Percentiles rank a stretch among this genome's conserved stretches.
phyloP scores from a whole-genome alignment of 2,329 filamentous ascomycete genomes.

The Colletotrichum liaoningense region DNA sequence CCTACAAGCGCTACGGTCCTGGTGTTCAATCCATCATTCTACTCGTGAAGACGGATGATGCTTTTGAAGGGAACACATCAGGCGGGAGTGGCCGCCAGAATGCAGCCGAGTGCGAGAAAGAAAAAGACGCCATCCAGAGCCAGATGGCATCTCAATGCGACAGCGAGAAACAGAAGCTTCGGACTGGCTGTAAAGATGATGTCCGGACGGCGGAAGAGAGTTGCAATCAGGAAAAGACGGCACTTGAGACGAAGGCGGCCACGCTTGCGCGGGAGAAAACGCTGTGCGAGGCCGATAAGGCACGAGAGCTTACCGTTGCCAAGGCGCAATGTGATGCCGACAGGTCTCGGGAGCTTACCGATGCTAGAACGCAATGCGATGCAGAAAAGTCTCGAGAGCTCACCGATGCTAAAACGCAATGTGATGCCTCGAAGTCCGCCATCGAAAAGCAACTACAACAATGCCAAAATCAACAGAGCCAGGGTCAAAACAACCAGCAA shows the following conservation, averaged over 20 bases:
- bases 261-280: not conserved
- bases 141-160: not conserved
- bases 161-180: not conserved
- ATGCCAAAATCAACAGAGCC: not conserved
- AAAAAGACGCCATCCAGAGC: not conserved
- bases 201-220: not conserved
- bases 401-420: not conserved
- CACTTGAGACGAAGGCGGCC: not conserved
- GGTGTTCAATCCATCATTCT: too few species aligned
- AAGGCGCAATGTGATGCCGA: not conserved
- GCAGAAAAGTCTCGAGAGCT: not conserved
- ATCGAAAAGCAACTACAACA: not conserved
- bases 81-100: not conserved
- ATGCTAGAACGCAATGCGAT: not conserved
- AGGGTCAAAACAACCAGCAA: not conserved
- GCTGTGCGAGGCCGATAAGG: too few species aligned
- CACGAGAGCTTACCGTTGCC: too few species aligned
- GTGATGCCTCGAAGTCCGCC: not conserved
- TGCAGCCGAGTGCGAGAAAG: not conserved
- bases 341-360: not conserved
- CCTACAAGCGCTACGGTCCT: too few species aligned
- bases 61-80: not conserved
- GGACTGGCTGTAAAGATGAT: not conserved
- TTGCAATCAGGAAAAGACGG: not conserved
- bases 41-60: not conserved